Evolutionary conservation across 345 rosid species (phyloP).

Genomic region (Salix arbutifolia): DNA sequence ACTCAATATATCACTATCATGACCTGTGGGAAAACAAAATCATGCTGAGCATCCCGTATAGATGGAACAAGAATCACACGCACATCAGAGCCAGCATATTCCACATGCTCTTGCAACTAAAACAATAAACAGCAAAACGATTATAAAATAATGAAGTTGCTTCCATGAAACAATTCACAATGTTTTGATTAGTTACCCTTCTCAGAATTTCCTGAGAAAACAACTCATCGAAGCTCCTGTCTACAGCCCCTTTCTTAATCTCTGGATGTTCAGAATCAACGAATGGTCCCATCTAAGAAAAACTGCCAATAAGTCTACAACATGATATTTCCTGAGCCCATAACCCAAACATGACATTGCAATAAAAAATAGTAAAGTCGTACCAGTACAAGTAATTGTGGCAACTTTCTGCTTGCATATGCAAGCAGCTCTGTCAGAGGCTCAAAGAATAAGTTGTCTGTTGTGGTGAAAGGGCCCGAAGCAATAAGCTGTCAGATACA

Average conservation of each 20-base stretch:
- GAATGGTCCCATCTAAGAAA: constrained; percentile 82
- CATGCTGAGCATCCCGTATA: constrained; percentile 82
- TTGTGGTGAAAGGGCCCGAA: constrained; percentile 84
- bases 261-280: constrained; percentile 87
- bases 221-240: constrained; percentile 58
- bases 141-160: background rate
- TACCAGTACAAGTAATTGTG: constrained; percentile 81
- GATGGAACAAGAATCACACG: constrained; percentile 76
- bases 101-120: constrained; percentile 85
- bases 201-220: constrained; percentile 57
- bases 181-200: constrained; percentile 45
- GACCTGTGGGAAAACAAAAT: constrained; percentile 95
- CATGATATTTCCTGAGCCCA: constrained; percentile 1
- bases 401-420: constrained; percentile 73
- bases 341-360: background rate
- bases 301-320: constrained; percentile 13
- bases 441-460: constrained; percentile 80
- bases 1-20: background rate
- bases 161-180: constrained; percentile 5
- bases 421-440: constrained; percentile 79
- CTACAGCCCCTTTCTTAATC: constrained; percentile 59
- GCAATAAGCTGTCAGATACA: constrained; percentile 60
- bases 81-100: constrained; percentile 63
- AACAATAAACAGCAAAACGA: constrained; percentile 2
- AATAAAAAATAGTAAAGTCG: background rate